Base-by-base conservation (phyloP, 2,329 filamentous ascomycete species). In the Phaeosphaeriaceae sp. region DNA sequence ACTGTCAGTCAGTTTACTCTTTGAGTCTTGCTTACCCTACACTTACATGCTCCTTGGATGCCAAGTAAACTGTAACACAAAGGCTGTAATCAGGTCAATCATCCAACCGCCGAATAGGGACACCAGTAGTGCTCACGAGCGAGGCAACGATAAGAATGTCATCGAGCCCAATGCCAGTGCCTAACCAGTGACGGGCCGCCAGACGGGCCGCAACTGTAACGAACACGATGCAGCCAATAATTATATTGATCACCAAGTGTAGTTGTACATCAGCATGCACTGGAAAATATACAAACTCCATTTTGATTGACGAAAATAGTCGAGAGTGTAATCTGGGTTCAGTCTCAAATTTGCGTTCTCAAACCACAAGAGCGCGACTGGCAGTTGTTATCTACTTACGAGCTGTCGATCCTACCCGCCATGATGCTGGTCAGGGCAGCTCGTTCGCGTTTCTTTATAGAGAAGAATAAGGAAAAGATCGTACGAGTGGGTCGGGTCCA, bases 11-110 rank as follows among this genome's bases (percentile, higher is more conserved):
- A 24, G 21, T 24, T 20, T 45, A 20, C 19, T 21, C 19, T 20
- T 21, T 45, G 19, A 45, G 42, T 45, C 10, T 21, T 21, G 19
- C 19, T 45, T n/a, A 45, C 10, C 41, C 41, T 27, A 48, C 21
- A 25, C 45, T 48, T 48, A 48, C 45, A 48, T 27, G 45, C 45
- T n/a, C 45, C 45, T 25, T 48, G 45, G 15, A 48, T 48, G 6
- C 45, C 45, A 48, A 48, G 45, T 25, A 48, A n/a, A n/a, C 21
- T 25, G 25, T 48, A 48, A 17, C 45, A 48, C 7, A 48, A 25
- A 27, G 45, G 45, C 45, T 48, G 31, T 36, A 36, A 36, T 15
- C 41, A 45, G n/a, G 19, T 45, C 41, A 45, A 25, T 11, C 17
- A 13, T 48, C 21, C 21, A 17, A 22, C 17, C 20, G 17, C 45